Percentiles rank a stretch among this genome's conserved stretches.
phyloP scores from a whole-genome alignment of 2,329 filamentous ascomycete genomes.

The Colletotrichum sp. region DNA sequence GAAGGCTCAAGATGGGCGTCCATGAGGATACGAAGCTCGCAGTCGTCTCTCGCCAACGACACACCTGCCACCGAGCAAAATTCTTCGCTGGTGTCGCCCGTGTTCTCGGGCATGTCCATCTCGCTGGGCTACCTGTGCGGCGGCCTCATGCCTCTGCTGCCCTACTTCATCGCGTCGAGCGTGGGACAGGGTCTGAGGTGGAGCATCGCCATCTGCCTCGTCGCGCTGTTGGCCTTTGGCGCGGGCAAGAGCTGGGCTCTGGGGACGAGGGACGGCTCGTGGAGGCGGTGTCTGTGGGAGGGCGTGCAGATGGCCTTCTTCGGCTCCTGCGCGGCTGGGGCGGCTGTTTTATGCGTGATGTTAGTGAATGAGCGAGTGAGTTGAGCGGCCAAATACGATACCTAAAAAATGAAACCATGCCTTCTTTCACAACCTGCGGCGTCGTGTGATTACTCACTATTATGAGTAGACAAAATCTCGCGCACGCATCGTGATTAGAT shows the following conservation, averaged over 20 bases:
- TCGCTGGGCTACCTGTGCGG: conserved; percentile 67
- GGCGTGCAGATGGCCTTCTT: conserved; percentile 1
- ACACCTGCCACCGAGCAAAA: background rate
- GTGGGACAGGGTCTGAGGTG: conserved; percentile 51
- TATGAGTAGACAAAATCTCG: rapidly evolving
- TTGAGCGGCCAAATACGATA: background rate
- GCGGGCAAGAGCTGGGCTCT: conserved; percentile 56
- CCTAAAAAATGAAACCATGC: background rate
- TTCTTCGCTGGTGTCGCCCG: conserved; percentile 35
- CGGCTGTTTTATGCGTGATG: background rate
- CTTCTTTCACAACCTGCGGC: background rate
- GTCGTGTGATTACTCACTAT: background rate
- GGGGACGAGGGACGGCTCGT: conserved; percentile 1
- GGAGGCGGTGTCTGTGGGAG: conserved; percentile 8
- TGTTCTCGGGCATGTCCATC: conserved; percentile 61
- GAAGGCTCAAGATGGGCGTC: conserved; percentile 22
- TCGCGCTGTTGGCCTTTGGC: conserved; percentile 61
- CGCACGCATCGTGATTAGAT: background rate
- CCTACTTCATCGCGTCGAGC: conserved; percentile 55
- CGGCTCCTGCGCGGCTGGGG: background rate
- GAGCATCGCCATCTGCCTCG: conserved; percentile 58
- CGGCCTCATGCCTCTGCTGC: conserved; percentile 65
- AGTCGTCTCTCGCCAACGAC: background rate
- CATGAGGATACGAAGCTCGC: background rate
- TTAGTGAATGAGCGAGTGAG: background rate